A percentile compares a stretch with the other conserved stretches of the same genome.
These are phyloP conservation scores for Candida nitratophila DNA, from an alignment of 805 yeast genomes.

Conservation along the genomic window DNA sequence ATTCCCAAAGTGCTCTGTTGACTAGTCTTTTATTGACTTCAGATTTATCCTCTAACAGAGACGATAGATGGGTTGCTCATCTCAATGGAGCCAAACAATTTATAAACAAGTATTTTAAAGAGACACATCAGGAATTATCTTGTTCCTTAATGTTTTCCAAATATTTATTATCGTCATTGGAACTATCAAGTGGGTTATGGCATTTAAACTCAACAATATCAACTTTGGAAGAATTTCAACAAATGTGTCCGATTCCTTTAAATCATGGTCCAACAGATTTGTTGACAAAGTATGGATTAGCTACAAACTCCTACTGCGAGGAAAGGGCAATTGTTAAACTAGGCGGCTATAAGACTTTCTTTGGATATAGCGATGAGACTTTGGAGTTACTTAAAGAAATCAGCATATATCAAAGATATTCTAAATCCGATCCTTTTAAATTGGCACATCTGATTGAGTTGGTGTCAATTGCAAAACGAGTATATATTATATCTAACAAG, in stretches of 20 bases:
- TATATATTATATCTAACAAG: slow-evolving; percentile 15
- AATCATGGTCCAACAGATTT: slow-evolving; percentile 18
- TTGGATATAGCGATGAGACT: slow-evolving; percentile 23
- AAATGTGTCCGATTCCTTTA: slow-evolving; percentile 20
- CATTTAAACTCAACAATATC: slow-evolving; percentile 46
- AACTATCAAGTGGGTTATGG: slow-evolving; percentile 47
- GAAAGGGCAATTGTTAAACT: slow-evolving; percentile 3
- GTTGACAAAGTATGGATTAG: slow-evolving; percentile 18
- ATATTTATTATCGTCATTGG: slow-evolving; percentile 38
- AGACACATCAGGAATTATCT: slow-evolving; percentile 5
- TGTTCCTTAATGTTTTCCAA: slow-evolving; percentile 16
- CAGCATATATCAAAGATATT: slow-evolving; percentile 11
- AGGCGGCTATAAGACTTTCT: slow-evolving; percentile 19
- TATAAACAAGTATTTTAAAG: slow-evolving; percentile 34
- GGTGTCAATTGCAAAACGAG: slow-evolving; percentile 16
- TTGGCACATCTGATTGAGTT: slow-evolving; percentile 13
- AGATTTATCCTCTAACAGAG: slow-evolving; percentile 47
- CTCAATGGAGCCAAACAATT: slow-evolving; percentile 58
- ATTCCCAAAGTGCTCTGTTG: slow-evolving; percentile 57
- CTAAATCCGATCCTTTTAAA: slow-evolving; percentile 6
- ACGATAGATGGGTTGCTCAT: slow-evolving; percentile 56
- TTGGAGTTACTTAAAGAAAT: slow-evolving; percentile 17
- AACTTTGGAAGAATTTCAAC: slow-evolving; percentile 34
- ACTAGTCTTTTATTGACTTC: slow-evolving; percentile 60
- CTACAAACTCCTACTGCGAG: slow-evolving; percentile 14